These are phyloP conservation scores for thale cress (Arabidopsis thaliana) DNA, from an alignment of 345 rosid genomes.

Conservation along the genomic window TAIR10.1 NC_003071.7:8998501-8999000, in stretches of 20 bases:
- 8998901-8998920: slow-evolving; percentile 76
- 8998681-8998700: background rate
- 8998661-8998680: background rate
- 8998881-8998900: slow-evolving; percentile 51
- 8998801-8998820: slow-evolving; percentile 29
- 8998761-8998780: slow-evolving; percentile 57
- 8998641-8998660: slow-evolving; percentile 37
- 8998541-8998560: slow-evolving; percentile 38
- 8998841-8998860: slow-evolving; percentile 54
- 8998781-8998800: slow-evolving; percentile 43
- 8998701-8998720: background rate
- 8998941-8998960: slow-evolving; percentile 96
- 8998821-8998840: slow-evolving; percentile 41
- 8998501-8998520: background rate
- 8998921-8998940: slow-evolving; percentile 90
- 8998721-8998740: slow-evolving; percentile 67
- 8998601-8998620: slow-evolving; percentile 35
- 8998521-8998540: slow-evolving; percentile 10
- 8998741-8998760: slow-evolving; percentile 81
- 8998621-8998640: slow-evolving; percentile 27
- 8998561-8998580: slow-evolving; percentile 39
- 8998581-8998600: slow-evolving; percentile 33
- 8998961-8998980: slow-evolving; percentile 93
- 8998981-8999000: slow-evolving; percentile 87
- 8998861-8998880: slow-evolving; percentile 37